Conservation (phyloP, 2,329 filamentous ascomycete genomes). For the Coniosporium tulheliwenetii region DNA sequence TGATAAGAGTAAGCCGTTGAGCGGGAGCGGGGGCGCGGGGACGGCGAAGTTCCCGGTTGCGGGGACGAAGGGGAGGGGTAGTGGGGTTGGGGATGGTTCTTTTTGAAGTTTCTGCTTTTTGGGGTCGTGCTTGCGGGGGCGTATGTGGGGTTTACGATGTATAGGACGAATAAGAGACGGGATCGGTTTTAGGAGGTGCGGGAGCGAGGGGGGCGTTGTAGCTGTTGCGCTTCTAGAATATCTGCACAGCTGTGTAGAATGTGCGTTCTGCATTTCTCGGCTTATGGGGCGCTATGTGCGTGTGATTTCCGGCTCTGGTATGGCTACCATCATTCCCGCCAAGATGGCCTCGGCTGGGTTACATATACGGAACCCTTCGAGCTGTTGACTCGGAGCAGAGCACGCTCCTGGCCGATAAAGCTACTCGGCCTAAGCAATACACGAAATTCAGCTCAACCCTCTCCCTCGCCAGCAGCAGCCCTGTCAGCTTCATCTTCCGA, state of each 20-base stretch:
- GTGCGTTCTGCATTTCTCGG: too few relatives aligned
- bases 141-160: conserved; percentile 79
- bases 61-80: conserved; percentile 12
- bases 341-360: too few relatives aligned
- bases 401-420: too few relatives aligned
- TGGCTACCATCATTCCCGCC: too few relatives aligned
- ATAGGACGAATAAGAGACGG: conserved; percentile 44
- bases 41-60: conserved; percentile 9
- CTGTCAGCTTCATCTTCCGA: neutral
- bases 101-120: conserved; percentile 74
- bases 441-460: too few relatives aligned
- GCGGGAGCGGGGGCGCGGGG: conserved; percentile 10
- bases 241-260: too few relatives aligned
- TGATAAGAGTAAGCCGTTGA: conserved; percentile 2
- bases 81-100: conserved; percentile 50
- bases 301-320: too few relatives aligned
- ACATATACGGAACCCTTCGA: too few relatives aligned
- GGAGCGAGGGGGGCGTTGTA: neutral
- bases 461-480: neutral
- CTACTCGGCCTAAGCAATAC: too few relatives aligned
- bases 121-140: conserved; percentile 51
- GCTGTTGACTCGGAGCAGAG: too few relatives aligned
- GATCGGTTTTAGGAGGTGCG: conserved; percentile 23
- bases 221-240: neutral
- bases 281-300: too few relatives aligned